Base-by-base conservation (phyloP, 1,284 basidiomycete species). In the Neotropicomus parvogracilis region DNA sequence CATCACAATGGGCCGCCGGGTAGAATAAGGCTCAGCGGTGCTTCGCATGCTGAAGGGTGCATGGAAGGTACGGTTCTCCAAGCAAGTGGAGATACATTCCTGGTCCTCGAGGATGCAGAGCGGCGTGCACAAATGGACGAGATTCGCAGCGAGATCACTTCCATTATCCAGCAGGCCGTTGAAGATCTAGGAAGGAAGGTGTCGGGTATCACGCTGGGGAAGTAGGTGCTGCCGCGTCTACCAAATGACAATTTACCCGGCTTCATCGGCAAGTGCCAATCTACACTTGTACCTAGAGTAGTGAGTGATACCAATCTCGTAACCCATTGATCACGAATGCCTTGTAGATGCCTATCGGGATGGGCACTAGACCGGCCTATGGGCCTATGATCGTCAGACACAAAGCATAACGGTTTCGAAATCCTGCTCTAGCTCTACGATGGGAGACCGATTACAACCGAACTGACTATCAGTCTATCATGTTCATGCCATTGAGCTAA, bases 141-240 rank as follows among this genome's bases (percentile, higher is more conserved):
- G 27, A 65, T 78, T 42, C 70, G 85, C 48, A 75, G 75, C 43
- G 72, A 75, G 39, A 65, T 86, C 19, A 86, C 85, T 8, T 71
- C 73, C 16, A 59, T 81, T 26, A 59, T 86, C 19, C 85, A 85
- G 55, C 66, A 64, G 19, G 70, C 73, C n/a, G 82, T 88, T 9
- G 77, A 85, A 65, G 67, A 67, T 14, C 64, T 87, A 5, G 85
- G 85, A 14, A 70, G 74, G 50, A 68, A 67, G 17, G 71, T 81
- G 10, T 75, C 75, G 11, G 71, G 69, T n/a, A 52, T 64, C 24
- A 51, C 51, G 16, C 51, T 73, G n/a, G 56, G 53, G 43, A 26
- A 37, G 12, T 17, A 21, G 27, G 27, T 38, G 40, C 19, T 33
- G 16, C 19, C 12, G 14, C n/a, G 14, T 44, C 28, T 34, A 16